Conservation (phyloP, 2,329 filamentous ascomycete genomes). For the Fusarium mundagurra region DNA sequence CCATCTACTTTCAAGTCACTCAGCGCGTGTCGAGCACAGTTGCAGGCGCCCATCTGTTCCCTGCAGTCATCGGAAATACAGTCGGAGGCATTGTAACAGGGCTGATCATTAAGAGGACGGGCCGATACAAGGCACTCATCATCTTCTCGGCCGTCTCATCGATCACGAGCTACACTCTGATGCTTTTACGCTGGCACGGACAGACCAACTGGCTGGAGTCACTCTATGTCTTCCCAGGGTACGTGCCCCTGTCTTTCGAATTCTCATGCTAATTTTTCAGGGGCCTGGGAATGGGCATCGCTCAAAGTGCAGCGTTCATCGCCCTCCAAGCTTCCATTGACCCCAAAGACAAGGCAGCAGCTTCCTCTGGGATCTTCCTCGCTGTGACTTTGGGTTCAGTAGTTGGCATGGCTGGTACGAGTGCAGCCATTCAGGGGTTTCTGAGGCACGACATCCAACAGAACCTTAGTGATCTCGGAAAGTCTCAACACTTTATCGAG, state of each 20-base stretch:
- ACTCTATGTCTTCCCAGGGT: slow-evolving; percentile 65
- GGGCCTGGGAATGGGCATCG: slow-evolving; percentile 52
- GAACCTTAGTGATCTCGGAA: slow-evolving; percentile 15
- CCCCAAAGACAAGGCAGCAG: slow-evolving; percentile 51
- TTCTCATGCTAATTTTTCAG: background rate
- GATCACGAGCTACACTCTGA: slow-evolving; percentile 60
- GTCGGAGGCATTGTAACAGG: slow-evolving; percentile 71
- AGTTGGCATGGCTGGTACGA: slow-evolving; percentile 51
- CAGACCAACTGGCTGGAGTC: slow-evolving; percentile 65
- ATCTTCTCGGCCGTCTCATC: slow-evolving; percentile 61
- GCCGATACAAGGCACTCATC: slow-evolving; percentile 66
- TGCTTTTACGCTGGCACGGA: slow-evolving; percentile 68
- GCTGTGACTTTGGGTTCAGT: slow-evolving; percentile 48
- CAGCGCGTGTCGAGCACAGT: slow-evolving; percentile 64
- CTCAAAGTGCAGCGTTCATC: slow-evolving; percentile 54
- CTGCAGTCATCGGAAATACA: slow-evolving; percentile 74
- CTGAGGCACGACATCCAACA: slow-evolving; percentile 17
- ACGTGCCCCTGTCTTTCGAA: background rate
- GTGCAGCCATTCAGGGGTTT: slow-evolving; percentile 44
- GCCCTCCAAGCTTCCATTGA: slow-evolving; percentile 51
- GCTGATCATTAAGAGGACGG: slow-evolving; percentile 65
- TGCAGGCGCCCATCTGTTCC: slow-evolving; percentile 70
- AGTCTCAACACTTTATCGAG: slow-evolving; percentile 1
- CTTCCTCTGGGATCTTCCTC: slow-evolving; percentile 54
- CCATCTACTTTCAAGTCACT: slow-evolving; percentile 76